Percentiles rank a stretch among this genome's conserved stretches.
phyloP scores from a whole-genome alignment of 1,284 basidiomycete genomes.

The Apiotrichum laibachii region DNA sequence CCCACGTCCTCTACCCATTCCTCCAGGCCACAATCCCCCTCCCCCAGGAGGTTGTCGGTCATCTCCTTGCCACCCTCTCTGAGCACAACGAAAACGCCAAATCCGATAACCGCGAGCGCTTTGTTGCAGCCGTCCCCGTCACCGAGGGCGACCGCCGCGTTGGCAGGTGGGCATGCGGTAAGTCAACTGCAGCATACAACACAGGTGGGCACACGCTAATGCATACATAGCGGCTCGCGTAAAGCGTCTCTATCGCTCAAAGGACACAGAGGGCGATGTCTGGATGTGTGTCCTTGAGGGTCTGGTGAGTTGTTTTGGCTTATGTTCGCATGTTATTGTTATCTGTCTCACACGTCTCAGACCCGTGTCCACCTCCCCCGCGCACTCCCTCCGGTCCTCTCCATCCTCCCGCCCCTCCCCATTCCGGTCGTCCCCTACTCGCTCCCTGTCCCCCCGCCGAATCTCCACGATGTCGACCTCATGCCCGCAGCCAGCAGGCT shows the following conservation, averaged over 20 bases:
- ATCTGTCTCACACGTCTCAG: constrained; percentile 10
- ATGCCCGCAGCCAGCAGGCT: constrained; percentile 33
- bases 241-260: constrained; percentile 32
- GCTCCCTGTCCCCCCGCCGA: constrained; percentile 32
- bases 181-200: constrained; percentile 11
- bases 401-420: constrained; percentile 40
- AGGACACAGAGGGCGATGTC: constrained; percentile 21
- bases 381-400: constrained; percentile 42
- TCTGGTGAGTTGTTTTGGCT: constrained; percentile 26
- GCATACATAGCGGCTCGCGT: constrained; percentile 36
- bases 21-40: constrained; percentile 33
- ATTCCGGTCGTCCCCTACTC: constrained; percentile 35
- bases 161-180: constrained; percentile 45
- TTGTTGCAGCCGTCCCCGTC: constrained; percentile 42
- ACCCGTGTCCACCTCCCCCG: constrained; percentile 41
- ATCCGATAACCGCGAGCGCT: constrained; percentile 20
- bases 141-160: constrained; percentile 42
- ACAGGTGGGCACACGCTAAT: neutral
- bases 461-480: constrained; percentile 24
- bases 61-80: constrained; percentile 35
- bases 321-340: too few relatives aligned
- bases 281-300: constrained; percentile 38
- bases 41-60: constrained; percentile 29
- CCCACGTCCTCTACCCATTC: constrained; percentile 42
- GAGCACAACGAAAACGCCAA: constrained; percentile 29